These are phyloP conservation scores for Scheffersomyces parashehatae DNA, from an alignment of 1,139 yeast genomes.

Conservation along the genomic window DNA sequence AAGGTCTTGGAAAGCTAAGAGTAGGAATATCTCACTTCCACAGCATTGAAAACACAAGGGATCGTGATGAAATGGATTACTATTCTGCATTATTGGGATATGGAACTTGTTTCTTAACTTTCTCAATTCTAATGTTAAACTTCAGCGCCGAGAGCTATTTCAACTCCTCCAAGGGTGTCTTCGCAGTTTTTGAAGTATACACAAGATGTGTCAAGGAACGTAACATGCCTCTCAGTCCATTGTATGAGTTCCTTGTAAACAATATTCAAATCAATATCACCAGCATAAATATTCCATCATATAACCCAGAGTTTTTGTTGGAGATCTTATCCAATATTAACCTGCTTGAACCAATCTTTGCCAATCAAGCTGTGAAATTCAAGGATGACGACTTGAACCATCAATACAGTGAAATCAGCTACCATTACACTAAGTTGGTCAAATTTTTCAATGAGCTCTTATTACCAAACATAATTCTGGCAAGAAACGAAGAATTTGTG, in stretches of 20 bases:
- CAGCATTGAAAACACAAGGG: not conserved
- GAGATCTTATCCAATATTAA: constrained; percentile 25
- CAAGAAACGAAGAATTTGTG: constrained; percentile 16
- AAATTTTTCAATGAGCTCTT: constrained; percentile 10
- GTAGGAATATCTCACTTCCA: not conserved
- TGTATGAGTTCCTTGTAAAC: constrained; percentile 10
- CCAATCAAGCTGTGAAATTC: constrained; percentile 6
- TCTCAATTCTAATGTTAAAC: constrained; percentile 19
- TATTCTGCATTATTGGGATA: constrained; percentile 12
- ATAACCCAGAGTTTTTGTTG: constrained; percentile 22
- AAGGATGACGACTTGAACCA: constrained; percentile 3
- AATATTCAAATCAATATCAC: constrained; percentile 18
- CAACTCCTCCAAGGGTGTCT: constrained; percentile 13
- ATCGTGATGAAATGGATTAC: not conserved
- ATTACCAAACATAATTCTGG: constrained; percentile 13
- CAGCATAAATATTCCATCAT: constrained; percentile 27
- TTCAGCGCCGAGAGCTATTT: constrained; percentile 21
- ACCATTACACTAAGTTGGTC: constrained; percentile 13
- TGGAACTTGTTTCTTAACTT: constrained; percentile 18
- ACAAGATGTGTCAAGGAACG: not conserved
- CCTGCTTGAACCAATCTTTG: constrained; percentile 15
- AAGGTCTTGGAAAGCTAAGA: not conserved
- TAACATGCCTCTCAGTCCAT: not conserved
- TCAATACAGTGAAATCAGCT: constrained; percentile 8
- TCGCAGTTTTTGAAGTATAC: constrained; percentile 3